Percentiles rank a stretch among this genome's conserved stretches.
These are phyloP conservation scores for Lomentospora prolificans DNA, from an alignment of 2,329 filamentous ascomycete genomes.

Conservation along the genomic window DNA sequence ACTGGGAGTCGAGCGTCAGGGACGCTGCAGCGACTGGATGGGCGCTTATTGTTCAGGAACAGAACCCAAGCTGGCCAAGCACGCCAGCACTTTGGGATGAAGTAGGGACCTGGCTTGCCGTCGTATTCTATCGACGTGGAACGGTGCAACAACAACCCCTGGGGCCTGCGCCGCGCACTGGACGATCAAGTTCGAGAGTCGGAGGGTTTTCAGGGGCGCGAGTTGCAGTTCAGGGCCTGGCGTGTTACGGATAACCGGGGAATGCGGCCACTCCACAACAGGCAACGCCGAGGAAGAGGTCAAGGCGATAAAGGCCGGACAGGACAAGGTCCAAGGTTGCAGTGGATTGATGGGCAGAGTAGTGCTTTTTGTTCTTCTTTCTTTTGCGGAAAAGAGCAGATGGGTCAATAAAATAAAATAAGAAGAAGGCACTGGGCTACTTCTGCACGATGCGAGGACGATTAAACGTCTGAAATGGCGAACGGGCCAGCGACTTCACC, in stretches of 20 bases:
- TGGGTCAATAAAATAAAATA: no score
- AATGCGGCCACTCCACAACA: no score
- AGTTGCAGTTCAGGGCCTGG: background rate
- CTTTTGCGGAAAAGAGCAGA: no score
- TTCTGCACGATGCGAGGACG: slow-evolving; percentile 3
- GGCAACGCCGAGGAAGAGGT: background rate
- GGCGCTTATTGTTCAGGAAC: background rate
- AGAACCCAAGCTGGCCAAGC: background rate
- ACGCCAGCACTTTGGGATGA: no score
- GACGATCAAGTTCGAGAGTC: no score
- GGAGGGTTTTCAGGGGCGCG: no score
- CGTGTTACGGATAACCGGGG: background rate
- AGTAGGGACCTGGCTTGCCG: background rate
- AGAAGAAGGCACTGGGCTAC: no score
- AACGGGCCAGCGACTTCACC: background rate
- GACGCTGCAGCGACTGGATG: background rate
- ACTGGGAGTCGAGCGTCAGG: no score
- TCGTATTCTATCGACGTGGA: no score
- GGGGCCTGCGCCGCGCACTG: background rate
- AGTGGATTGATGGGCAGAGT: no score
- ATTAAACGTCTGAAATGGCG: slow-evolving; percentile 4
- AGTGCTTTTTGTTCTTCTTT: background rate
- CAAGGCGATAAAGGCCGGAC: background rate
- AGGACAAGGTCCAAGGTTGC: no score
- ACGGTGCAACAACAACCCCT: background rate